Evolutionary conservation across 495 filamentous ascomycete genomes (phyloP).

Genomic region (Penicillium lagena): DNA sequence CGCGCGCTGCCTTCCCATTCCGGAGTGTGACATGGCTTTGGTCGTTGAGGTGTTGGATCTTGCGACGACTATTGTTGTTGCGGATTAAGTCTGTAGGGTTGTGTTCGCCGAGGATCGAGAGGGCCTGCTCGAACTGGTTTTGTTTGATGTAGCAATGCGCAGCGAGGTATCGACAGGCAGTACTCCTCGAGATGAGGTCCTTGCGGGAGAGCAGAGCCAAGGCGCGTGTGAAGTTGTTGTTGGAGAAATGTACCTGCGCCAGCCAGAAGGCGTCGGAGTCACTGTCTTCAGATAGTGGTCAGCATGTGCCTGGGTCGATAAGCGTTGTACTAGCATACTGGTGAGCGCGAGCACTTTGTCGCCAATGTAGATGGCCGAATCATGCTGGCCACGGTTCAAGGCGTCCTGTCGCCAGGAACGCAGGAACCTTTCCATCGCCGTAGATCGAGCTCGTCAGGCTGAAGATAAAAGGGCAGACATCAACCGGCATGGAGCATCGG

Average conservation of each 20-base stretch:
- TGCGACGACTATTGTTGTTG: slow-evolving; percentile 58
- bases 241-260: slow-evolving; percentile 88
- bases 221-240: slow-evolving; percentile 87
- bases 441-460: slow-evolving; percentile 2
- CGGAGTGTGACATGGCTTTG: slow-evolving; percentile 43
- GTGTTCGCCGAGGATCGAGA: slow-evolving; percentile 82
- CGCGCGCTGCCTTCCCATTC: slow-evolving; percentile 40
- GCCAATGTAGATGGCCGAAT: slow-evolving; percentile 90
- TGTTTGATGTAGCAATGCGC: slow-evolving; percentile 92
- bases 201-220: slow-evolving; percentile 78
- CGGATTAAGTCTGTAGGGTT: slow-evolving; percentile 82
- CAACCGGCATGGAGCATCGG: neutral
- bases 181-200: slow-evolving; percentile 71
- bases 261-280: slow-evolving; percentile 91
- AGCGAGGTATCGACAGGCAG: slow-evolving; percentile 84
- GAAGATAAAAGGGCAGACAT: no score
- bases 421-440: slow-evolving; percentile 79
- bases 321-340: slow-evolving; percentile 41
- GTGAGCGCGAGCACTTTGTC: slow-evolving; percentile 95
- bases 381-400: slow-evolving; percentile 87
- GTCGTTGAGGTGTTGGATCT: slow-evolving; percentile 46
- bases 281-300: slow-evolving; percentile 52
- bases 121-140: slow-evolving; percentile 78
- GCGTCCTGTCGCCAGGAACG: slow-evolving; percentile 91
- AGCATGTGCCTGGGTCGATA: slow-evolving; percentile 1